Percentiles rank a stretch among this genome's conserved stretches.
These are phyloP conservation scores for Rhizopus arrhizus DNA, from an alignment of 371 early-diverging fungal genomes.

Conservation along the genomic window DNA sequence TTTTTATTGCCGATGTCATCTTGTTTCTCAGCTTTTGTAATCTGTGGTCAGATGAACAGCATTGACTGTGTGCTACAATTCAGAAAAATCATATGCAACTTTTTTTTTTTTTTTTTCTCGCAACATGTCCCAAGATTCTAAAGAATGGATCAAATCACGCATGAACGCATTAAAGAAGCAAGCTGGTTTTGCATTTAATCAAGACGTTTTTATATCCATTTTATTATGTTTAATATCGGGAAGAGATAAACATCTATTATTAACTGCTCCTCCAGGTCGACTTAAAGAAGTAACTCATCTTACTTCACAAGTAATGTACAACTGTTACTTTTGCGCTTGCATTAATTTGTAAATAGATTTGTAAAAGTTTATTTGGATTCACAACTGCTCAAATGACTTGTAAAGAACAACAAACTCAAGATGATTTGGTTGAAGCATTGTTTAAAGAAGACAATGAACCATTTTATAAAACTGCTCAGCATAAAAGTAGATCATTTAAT, in stretches of 20 bases:
- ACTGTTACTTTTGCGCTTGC: not conserved
- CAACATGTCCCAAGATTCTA: constrained; percentile 38
- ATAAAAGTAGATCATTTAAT: constrained; percentile 17
- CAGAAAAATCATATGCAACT: not conserved
- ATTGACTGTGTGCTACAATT: not conserved
- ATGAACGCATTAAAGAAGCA: constrained; percentile 40
- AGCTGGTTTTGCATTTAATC: constrained; percentile 45
- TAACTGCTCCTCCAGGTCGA: constrained; percentile 44
- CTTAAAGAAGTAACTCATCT: constrained; percentile 45
- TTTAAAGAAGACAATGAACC: constrained; percentile 28
- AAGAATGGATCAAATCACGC: constrained; percentile 52
- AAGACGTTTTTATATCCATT: constrained; percentile 51
- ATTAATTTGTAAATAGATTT: constrained; percentile 24
- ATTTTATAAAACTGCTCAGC: constrained; percentile 9
- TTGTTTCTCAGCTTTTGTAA: too few species aligned
- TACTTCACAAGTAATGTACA: constrained; percentile 39
- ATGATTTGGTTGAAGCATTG: constrained; percentile 38
- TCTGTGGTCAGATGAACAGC: not conserved
- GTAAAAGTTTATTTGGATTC: constrained; percentile 47
- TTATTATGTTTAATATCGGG: constrained; percentile 48
- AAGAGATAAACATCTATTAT: constrained; percentile 41
- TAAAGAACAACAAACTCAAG: constrained; percentile 27
- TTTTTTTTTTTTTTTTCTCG: not conserved
- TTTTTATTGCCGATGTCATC: too few species aligned
- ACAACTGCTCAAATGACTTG: constrained; percentile 44